These are phyloP conservation scores for Sphenostylis stenocarpa DNA, from an alignment of 306 rosid species.

Conservation along the genomic window DNA sequence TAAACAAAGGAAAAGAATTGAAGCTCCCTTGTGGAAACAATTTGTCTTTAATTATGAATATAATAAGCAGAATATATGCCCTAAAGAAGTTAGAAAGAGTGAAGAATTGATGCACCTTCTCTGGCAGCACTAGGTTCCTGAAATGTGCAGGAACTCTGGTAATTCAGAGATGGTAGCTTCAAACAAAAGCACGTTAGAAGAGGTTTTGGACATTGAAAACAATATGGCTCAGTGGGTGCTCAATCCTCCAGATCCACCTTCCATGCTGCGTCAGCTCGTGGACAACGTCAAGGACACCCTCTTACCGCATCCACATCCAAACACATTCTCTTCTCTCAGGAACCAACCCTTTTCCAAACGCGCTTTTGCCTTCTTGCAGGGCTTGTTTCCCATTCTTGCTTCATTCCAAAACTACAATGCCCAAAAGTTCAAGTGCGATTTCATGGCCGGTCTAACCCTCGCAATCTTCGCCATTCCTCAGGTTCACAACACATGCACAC, in stretches of 20 bases:
- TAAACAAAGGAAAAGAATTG: not conserved
- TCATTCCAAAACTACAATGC: constrained; percentile 50
- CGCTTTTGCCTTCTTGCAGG: constrained; percentile 16
- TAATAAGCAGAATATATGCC: not conserved
- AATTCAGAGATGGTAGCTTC: constrained; percentile 22
- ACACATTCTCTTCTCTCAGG: constrained; percentile 30
- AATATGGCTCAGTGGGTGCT: constrained; percentile 54
- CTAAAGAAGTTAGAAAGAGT: not conserved
- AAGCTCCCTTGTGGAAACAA: not conserved
- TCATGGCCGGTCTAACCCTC: constrained; percentile 69
- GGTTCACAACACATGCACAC: constrained; percentile 35
- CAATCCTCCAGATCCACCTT: constrained; percentile 64
- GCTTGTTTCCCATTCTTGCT: constrained; percentile 48
- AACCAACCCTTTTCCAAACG: constrained; percentile 35
- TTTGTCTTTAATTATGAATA: not conserved
- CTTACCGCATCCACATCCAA: constrained; percentile 10
- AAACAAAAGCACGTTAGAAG: not conserved
- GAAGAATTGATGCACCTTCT: not conserved
- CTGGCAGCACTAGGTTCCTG: not conserved
- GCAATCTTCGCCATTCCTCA: constrained; percentile 84
- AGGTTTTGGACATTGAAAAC: constrained; percentile 35
- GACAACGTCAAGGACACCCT: constrained; percentile 30
- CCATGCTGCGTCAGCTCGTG: constrained; percentile 38
- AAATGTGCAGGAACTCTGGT: not conserved
- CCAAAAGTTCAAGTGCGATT: constrained; percentile 47